Percentiles rank a stretch among this genome's conserved stretches.
These are phyloP conservation scores for Streptanthus diversifolius DNA, from an alignment of 345 rosid genomes.

Conservation along the genomic window DNA sequence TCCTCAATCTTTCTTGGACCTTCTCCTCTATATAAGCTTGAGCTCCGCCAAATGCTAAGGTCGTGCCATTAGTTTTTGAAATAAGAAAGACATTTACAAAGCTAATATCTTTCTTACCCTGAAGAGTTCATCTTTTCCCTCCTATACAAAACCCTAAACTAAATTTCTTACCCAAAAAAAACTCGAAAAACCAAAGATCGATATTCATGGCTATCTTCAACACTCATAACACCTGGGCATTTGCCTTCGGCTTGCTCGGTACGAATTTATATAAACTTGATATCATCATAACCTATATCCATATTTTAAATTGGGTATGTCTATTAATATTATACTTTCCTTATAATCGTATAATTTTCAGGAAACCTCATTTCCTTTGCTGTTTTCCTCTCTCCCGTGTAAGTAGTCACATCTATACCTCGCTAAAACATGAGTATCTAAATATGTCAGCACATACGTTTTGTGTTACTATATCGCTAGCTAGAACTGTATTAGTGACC, in stretches of 20 bases:
- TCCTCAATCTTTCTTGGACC: not conserved
- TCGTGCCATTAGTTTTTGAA: conserved; percentile 33
- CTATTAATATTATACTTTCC: not conserved
- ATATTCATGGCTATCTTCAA: conserved; percentile 31
- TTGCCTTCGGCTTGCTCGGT: conserved; percentile 39
- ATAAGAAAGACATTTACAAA: conserved; percentile 23
- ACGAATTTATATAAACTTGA: not conserved
- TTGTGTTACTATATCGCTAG: not conserved
- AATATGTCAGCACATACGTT: not conserved
- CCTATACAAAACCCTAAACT: not conserved
- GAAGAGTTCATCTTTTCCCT: conserved; percentile 10
- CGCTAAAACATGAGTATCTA: not conserved
- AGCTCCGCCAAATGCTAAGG: conserved; percentile 15
- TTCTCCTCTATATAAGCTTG: conserved; percentile 28
- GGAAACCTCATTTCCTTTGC: conserved; percentile 64
- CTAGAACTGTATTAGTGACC: not conserved
- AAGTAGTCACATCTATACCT: conserved; percentile 39
- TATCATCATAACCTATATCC: conserved; percentile 6
- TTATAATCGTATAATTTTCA: conserved; percentile 20
- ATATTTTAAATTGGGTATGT: not conserved
- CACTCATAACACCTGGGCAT: conserved; percentile 37
- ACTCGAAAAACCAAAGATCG: not conserved
- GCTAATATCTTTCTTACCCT: conserved; percentile 12
- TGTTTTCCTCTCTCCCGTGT: conserved; percentile 71
- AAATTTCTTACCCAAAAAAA: not conserved